Base-by-base conservation (phyloP, 257 asterid species). In the Pogostemon cablin region DNA sequence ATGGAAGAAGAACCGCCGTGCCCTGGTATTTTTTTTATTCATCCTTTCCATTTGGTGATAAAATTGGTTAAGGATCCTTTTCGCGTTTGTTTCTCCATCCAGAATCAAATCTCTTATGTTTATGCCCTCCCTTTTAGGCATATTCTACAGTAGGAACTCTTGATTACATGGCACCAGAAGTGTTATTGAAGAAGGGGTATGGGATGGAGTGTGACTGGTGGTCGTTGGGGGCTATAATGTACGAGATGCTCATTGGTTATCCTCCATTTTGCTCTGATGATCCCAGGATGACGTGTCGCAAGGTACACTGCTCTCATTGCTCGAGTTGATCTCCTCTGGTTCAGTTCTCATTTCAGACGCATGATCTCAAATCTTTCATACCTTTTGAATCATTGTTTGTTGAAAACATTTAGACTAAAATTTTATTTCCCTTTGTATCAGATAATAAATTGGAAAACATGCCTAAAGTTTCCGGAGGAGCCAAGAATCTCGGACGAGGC, bases 121-220 rank as follows among this genome's bases (percentile, higher is more conserved):
- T 38, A 32, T 44, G 25, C 61, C 42, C 48, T 68, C 38, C 9
- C 57, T 25, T 81, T 79, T 82, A 93, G 99, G 99, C 99, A 60
- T 93, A 86, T 70, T 93, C 99, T 68, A 93, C 99, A 2, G 99
- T 93, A 0, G 99, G 99, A 77, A 93, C 99, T 47, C 95, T 90
- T 32, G 98, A 93, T 80, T 93, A 93, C 69, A 93, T 93, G 98
- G 98, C 98, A 78, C 98, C 98, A 1, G 99, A 91, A 74, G 93
- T 93, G 65, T 81, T 93, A 71, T 72, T 93, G 78, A 93, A 93
- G 81, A 93, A 84, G 77, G 98, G 98, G 82, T 93, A 93, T 43
- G 99, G 97, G 62, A 83, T 93, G 90, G 99, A 93, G 84, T 93
- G 99, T 62, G 99, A 93, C 69, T 93, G 99, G 99, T 93, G 99